phyloP scores from a whole-genome alignment of 805 yeast genomes.

The Ogataea siamensis region DNA sequence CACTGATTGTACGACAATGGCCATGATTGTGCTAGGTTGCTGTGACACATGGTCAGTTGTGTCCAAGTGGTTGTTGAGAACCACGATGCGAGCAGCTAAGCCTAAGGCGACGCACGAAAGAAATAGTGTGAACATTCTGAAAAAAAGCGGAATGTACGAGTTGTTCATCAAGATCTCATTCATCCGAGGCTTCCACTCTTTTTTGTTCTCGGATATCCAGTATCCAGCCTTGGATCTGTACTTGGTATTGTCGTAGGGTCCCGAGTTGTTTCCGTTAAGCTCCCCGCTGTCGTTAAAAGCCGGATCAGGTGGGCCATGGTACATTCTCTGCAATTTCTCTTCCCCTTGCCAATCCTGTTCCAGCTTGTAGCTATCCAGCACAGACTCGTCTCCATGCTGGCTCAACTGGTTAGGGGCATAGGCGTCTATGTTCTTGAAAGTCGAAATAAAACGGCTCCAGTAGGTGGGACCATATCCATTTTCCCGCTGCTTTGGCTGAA shows the following conservation, averaged over 20 bases:
- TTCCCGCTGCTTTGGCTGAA: not conserved
- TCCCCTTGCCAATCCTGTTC: conserved; percentile 71
- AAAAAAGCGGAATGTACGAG: conserved; percentile 76
- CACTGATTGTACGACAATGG: conserved; percentile 76
- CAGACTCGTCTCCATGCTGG: conserved; percentile 25
- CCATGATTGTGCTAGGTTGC: conserved; percentile 91
- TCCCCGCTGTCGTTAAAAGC: conserved; percentile 15
- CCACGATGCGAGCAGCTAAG: conserved; percentile 60
- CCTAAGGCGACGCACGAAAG: conserved; percentile 70
- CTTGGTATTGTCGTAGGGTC: conserved; percentile 31
- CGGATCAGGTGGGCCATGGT: conserved; percentile 37
- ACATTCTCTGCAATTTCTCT: conserved; percentile 53
- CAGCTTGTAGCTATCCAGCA: conserved; percentile 29
- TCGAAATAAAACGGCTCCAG: conserved; percentile 10
- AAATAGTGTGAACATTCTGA: conserved; percentile 58
- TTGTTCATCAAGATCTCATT: conserved; percentile 62
- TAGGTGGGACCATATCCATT: conserved; percentile 1
- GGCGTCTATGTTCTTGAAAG: conserved; percentile 32
- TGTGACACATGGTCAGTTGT: conserved; percentile 48
- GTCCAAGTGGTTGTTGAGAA: conserved; percentile 36
- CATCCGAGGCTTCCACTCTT: conserved; percentile 62
- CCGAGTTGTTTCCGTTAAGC: conserved; percentile 23
- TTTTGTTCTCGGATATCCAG: conserved; percentile 63
- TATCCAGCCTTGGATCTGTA: conserved; percentile 59
- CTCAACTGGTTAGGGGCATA: conserved; percentile 52